These are phyloP conservation scores for Penicillium sp. DNA, from an alignment of 2,329 filamentous ascomycete genomes.

Conservation along the genomic window DNA sequence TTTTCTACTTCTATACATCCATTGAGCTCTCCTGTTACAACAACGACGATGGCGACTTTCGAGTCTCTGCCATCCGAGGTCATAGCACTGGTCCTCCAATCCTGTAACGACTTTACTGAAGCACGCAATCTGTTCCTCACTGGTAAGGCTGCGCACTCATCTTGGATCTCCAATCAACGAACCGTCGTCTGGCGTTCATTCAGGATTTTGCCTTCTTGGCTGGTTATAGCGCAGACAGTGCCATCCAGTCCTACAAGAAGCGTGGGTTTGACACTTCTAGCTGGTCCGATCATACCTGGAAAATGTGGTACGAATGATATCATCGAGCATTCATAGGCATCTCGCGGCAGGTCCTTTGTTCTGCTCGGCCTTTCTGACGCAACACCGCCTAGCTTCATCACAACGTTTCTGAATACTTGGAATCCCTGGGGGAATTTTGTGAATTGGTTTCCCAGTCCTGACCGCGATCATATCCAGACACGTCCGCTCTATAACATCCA, in stretches of 20 bases:
- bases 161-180: neutral
- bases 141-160: neutral
- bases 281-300: neutral
- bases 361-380: neutral
- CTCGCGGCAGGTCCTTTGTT: conserved; percentile 13
- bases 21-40: too few relatives aligned
- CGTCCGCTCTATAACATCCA: conserved; percentile 1
- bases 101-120: neutral
- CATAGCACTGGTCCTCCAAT: conserved; percentile 7
- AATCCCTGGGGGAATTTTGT: neutral
- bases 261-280: neutral
- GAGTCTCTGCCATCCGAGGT: conserved; percentile 3
- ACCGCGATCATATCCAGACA: neutral
- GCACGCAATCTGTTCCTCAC: neutral
- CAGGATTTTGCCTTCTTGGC: neutral
- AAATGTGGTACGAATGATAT: conserved; percentile 3
- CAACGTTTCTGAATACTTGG: neutral
- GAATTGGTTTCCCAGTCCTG: neutral
- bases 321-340: conserved; percentile 11
- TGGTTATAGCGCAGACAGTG: neutral
- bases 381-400: neutral
- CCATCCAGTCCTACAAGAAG: neutral
- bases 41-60: too few relatives aligned
- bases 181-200: neutral
- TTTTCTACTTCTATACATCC: too few relatives aligned